Conservation (phyloP, 2,329 filamentous ascomycete genomes). For the Thielaviopsis punctulata region DNA sequence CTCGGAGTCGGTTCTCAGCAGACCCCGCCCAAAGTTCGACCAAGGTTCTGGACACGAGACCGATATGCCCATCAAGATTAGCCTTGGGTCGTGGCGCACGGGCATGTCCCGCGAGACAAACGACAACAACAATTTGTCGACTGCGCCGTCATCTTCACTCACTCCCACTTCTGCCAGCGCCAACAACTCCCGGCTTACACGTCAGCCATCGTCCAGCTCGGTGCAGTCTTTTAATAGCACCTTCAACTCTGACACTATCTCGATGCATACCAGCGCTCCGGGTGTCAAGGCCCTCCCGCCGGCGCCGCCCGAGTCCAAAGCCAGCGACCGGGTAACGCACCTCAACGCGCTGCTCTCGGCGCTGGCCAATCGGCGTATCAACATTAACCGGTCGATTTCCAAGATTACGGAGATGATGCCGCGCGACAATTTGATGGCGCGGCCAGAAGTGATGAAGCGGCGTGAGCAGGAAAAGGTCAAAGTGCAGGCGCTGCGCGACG, state of each 20-base stretch:
- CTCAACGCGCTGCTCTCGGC: constrained; percentile 49
- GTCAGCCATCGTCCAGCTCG: neutral
- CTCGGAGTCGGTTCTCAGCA: neutral
- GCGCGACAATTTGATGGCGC: constrained; percentile 48
- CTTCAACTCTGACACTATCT: constrained; percentile 12
- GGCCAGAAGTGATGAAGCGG: constrained; percentile 41
- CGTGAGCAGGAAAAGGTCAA: constrained; percentile 44
- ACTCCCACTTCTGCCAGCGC: neutral
- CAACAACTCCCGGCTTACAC: neutral
- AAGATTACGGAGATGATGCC: constrained; percentile 69
- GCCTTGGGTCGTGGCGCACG: constrained; percentile 5
- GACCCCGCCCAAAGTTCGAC: neutral
- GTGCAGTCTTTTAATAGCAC: constrained; percentile 2
- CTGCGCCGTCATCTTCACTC: neutral
- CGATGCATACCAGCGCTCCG: constrained; percentile 7
- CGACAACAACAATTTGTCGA: too few species aligned
- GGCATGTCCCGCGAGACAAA: constrained; percentile 3
- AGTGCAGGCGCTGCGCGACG: constrained; percentile 45
- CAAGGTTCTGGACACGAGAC: neutral
- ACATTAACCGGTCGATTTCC: constrained; percentile 54
- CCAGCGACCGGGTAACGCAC: constrained; percentile 46
- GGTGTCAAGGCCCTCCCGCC: constrained; percentile 41
- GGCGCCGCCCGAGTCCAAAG: constrained; percentile 40
- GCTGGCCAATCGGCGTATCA: constrained; percentile 49
- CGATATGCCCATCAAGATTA: constrained; percentile 6